A percentile compares a stretch with the other conserved stretches of the same genome.
These are phyloP conservation scores for Tylopilus rubrobrunneus DNA, from an alignment of 768 basidiomycete species.

Conservation along the genomic window DNA sequence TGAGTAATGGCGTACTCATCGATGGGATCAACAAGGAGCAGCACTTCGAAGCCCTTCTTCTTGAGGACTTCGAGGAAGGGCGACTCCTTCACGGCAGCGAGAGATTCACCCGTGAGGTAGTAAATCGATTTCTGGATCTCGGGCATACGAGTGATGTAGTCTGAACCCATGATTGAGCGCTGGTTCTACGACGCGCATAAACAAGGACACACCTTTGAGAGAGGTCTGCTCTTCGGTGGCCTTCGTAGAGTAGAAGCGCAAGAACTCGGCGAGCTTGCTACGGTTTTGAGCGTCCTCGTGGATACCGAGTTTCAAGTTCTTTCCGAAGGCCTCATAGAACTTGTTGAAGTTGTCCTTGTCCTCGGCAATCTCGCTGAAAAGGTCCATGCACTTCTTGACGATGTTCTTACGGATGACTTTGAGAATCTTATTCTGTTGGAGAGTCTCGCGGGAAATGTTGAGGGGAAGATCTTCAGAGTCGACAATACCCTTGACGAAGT, in stretches of 20 bases:
- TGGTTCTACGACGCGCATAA: background rate
- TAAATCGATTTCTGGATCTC: conserved; percentile 98
- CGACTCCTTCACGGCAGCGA: conserved; percentile 85
- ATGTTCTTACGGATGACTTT: conserved; percentile 99
- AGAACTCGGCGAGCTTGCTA: conserved; percentile 98
- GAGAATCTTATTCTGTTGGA: conserved; percentile 99
- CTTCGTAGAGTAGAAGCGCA: conserved; percentile 98
- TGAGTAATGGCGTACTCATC: conserved; percentile 99
- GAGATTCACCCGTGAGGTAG: conserved; percentile 98
- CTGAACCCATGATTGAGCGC: conserved; percentile 34
- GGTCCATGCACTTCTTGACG: conserved; percentile 95
- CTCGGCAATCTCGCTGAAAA: conserved; percentile 95
- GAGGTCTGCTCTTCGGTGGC: conserved; percentile 85
- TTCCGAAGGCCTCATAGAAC: conserved; percentile 98
- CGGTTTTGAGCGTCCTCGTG: conserved; percentile 99
- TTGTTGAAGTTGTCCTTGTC: conserved; percentile 98
- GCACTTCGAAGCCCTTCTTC: conserved; percentile 98
- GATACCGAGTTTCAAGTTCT: conserved; percentile 99
- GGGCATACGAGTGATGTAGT: conserved; percentile 99
- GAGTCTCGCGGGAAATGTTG: conserved; percentile 99
- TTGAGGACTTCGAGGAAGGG: conserved; percentile 99
- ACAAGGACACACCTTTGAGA: conserved; percentile 69
- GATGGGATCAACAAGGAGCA: conserved; percentile 97
- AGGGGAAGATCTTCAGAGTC: conserved; percentile 99
- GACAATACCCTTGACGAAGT: conserved; percentile 99